Evolutionary conservation across 768 basidiomycete genomes (phyloP).

Genomic region (Tulasnella sp.): DNA sequence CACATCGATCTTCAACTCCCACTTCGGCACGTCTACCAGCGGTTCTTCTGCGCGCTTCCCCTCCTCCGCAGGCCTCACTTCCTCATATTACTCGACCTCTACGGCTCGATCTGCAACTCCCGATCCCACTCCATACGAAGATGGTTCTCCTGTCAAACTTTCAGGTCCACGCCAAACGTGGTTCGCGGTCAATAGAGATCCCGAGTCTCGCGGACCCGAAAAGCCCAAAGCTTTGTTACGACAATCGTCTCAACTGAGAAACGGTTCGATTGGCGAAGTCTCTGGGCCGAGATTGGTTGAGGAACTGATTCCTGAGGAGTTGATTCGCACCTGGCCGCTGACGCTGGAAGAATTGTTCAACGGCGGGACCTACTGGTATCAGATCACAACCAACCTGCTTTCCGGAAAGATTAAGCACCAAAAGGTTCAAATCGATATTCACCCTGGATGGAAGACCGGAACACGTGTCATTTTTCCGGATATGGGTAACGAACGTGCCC

Average conservation of each 20-base stretch:
- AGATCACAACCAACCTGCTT: constrained; percentile 61
- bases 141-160: too few species aligned
- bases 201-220: background rate
- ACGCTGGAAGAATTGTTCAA: constrained; percentile 64
- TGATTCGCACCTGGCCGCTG: constrained; percentile 64
- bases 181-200: too few species aligned
- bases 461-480: constrained; percentile 63
- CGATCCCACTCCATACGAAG: too few species aligned
- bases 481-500: constrained; percentile 62
- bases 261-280: too few species aligned
- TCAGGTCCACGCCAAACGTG: too few species aligned
- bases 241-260: too few species aligned
- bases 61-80: too few species aligned
- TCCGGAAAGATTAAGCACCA: constrained; percentile 49
- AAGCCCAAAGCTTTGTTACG: background rate
- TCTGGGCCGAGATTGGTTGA: background rate
- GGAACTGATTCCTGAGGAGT: constrained; percentile 47
- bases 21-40: too few species aligned
- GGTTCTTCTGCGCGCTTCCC: too few species aligned
- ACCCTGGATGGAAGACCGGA: constrained; percentile 63
- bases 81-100: too few species aligned
- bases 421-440: constrained; percentile 62
- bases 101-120: too few species aligned
- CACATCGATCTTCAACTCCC: too few species aligned
- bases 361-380: constrained; percentile 60